A percentile compares a stretch with the other conserved stretches of the same genome.
Conservation (phyloP, 2,329 filamentous ascomycete genomes). For the Penicillium nordicum region DNA sequence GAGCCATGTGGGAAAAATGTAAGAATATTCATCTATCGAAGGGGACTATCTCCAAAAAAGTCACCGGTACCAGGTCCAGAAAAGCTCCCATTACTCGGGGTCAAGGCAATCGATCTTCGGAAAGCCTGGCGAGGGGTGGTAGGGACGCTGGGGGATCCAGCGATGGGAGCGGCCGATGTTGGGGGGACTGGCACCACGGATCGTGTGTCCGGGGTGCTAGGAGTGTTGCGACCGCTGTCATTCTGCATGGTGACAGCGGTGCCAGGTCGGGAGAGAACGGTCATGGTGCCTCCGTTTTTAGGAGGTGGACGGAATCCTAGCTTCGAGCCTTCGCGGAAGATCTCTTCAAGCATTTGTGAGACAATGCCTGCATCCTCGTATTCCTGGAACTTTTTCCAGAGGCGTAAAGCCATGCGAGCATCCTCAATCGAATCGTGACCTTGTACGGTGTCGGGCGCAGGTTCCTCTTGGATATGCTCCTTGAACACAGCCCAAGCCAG, state of each 20-base stretch:
- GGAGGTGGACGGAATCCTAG: slow-evolving; percentile 57
- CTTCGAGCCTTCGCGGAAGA: slow-evolving; percentile 66
- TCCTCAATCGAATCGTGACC: slow-evolving; percentile 93
- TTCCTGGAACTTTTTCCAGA: slow-evolving; percentile 88
- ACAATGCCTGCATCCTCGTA: slow-evolving; percentile 82
- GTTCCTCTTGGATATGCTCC: slow-evolving; percentile 88
- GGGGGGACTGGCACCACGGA: slow-evolving; percentile 3
- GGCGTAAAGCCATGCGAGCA: slow-evolving; percentile 79
- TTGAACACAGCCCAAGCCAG: slow-evolving; percentile 87
- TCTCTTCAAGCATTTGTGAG: slow-evolving; percentile 78
- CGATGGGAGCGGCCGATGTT: slow-evolving; percentile 5
- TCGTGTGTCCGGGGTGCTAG: slow-evolving; percentile 37
- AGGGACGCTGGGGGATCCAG: slow-evolving; percentile 31
- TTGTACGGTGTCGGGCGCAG: slow-evolving; percentile 40
- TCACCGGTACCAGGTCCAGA: slow-evolving; percentile 35
- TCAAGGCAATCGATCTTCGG: slow-evolving; percentile 41
- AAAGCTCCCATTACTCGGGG: slow-evolving; percentile 43
- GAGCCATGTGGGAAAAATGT: not conserved
- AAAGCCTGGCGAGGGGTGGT: slow-evolving; percentile 43
- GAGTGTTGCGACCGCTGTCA: slow-evolving; percentile 42
- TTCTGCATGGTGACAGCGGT: slow-evolving; percentile 40
- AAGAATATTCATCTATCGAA: slow-evolving; percentile 27
- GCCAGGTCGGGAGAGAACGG: slow-evolving; percentile 38
- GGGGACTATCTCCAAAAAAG: slow-evolving; percentile 40
- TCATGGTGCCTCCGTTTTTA: slow-evolving; percentile 31